These are phyloP conservation scores for Truncatella angustata DNA, from an alignment of 2,329 filamentous ascomycete genomes.

Conservation along the genomic window DNA sequence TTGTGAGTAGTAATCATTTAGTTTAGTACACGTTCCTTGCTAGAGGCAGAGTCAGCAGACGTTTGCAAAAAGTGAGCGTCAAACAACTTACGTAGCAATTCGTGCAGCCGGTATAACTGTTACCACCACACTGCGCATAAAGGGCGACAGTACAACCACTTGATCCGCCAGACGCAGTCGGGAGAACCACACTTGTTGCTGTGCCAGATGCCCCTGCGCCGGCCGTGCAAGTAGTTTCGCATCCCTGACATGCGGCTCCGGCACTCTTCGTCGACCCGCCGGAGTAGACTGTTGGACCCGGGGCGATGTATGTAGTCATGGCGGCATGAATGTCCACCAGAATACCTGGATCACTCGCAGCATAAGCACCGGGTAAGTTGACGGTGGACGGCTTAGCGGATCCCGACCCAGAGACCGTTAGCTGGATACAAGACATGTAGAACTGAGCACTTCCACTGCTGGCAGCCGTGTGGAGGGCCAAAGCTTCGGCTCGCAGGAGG, in stretches of 20 bases:
- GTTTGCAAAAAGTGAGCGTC: neutral
- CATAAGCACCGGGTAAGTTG: constrained; percentile 39
- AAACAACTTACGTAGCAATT: constrained; percentile 1
- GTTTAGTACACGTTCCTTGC: neutral
- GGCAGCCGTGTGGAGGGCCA: constrained; percentile 29
- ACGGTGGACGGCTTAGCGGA: constrained; percentile 29
- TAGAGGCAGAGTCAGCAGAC: neutral
- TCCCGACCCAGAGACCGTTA: constrained; percentile 26
- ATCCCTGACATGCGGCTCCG: constrained; percentile 21
- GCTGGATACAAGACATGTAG: constrained; percentile 30
- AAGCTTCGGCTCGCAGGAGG: constrained; percentile 35
- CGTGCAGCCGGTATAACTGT: constrained; percentile 7
- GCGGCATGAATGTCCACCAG: constrained; percentile 45
- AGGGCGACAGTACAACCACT: constrained; percentile 4
- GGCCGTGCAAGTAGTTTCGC: constrained; percentile 7
- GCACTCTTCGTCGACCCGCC: constrained; percentile 39
- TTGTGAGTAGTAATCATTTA: constrained; percentile 7
- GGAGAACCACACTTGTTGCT: neutral
- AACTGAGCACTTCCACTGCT: constrained; percentile 29
- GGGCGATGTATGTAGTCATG: constrained; percentile 38
- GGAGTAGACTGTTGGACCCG: constrained; percentile 40
- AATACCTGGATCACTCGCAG: constrained; percentile 41
- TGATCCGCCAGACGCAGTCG: neutral
- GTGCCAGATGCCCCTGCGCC: constrained; percentile 4
- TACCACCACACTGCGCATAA: constrained; percentile 6